phyloP scores from a whole-genome alignment of 2,329 filamentous ascomycete genomes.

The Colletotrichum graminicola region DNA sequence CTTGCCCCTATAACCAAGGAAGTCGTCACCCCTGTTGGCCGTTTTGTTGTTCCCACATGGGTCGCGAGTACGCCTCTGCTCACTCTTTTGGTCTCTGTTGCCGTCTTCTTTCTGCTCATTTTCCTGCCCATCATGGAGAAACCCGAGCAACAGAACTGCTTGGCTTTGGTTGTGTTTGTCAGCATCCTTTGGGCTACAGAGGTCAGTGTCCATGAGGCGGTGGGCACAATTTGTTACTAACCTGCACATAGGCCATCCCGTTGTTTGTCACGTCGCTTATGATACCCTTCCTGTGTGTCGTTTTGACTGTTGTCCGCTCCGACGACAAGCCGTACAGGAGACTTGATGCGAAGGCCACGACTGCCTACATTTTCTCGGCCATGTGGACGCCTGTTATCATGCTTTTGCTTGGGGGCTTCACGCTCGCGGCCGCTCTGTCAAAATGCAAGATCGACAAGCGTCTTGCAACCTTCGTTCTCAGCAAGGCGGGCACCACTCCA shows the following conservation, averaged over 20 bases:
- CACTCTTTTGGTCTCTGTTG: constrained; percentile 77
- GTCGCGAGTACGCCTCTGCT: constrained; percentile 86
- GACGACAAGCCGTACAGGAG: constrained; percentile 69
- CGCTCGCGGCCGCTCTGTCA: constrained; percentile 91
- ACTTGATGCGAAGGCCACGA: constrained; percentile 83
- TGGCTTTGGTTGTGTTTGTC: constrained; percentile 93
- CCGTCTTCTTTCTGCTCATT: constrained; percentile 80
- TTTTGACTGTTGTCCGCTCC: constrained; percentile 85
- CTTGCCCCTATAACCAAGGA: constrained; percentile 73
- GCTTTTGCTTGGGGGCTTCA: constrained; percentile 95
- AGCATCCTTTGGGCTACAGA: constrained; percentile 97
- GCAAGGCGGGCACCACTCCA: constrained; percentile 93
- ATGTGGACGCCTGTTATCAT: constrained; percentile 99
- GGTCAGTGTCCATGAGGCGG: constrained; percentile 60
- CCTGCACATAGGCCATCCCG: constrained; percentile 78
- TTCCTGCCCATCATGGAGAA: constrained; percentile 85
- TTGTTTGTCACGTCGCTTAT: constrained; percentile 95
- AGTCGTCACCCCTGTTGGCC: constrained; percentile 83
- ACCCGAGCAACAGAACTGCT: constrained; percentile 93
- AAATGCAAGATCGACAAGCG: constrained; percentile 99
- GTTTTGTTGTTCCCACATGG: constrained; percentile 82
- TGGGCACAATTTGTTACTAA: constrained; percentile 37
- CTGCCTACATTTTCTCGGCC: constrained; percentile 86
- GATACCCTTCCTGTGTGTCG: constrained; percentile 92
- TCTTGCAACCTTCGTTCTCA: constrained; percentile 94